A percentile compares a stretch with the other conserved stretches of the same genome.
Evolutionary conservation across 306 rosid species (phyloP).

Genomic region (Citrullus amarus): DNA sequence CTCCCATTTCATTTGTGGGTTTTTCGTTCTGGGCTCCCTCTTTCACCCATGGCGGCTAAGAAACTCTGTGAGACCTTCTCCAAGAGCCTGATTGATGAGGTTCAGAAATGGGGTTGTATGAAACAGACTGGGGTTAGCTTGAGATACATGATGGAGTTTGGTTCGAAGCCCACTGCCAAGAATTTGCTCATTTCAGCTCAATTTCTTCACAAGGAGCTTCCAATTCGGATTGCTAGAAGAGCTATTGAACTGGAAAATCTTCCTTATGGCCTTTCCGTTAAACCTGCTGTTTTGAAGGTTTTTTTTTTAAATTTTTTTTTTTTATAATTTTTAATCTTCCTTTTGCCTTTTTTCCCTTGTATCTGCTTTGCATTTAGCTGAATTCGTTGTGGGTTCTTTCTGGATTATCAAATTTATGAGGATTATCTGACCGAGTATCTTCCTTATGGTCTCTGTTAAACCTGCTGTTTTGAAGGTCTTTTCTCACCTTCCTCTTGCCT

Average conservation of each 20-base stretch:
- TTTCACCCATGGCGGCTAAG: slow-evolving; percentile 48
- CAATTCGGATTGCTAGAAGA: slow-evolving; percentile 76
- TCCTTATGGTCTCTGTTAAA: slow-evolving; percentile 64
- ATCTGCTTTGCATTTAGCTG: not conserved
- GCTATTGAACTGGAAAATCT: slow-evolving; percentile 61
- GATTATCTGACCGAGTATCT: slow-evolving; percentile 24
- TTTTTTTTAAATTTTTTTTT: too few species aligned
- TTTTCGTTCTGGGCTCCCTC: slow-evolving; percentile 18
- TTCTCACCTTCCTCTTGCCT: not conserved
- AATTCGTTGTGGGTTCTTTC: not conserved
- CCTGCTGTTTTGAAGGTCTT: slow-evolving; percentile 67
- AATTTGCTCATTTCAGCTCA: slow-evolving; percentile 65
- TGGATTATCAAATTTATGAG: slow-evolving; percentile 14
- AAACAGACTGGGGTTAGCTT: slow-evolving; percentile 76
- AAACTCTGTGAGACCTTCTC: slow-evolving; percentile 50
- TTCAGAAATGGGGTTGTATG: slow-evolving; percentile 68
- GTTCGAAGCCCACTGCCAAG: slow-evolving; percentile 34
- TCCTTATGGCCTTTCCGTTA: slow-evolving; percentile 65
- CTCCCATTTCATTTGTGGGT: too few species aligned
- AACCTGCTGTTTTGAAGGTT: slow-evolving; percentile 72
- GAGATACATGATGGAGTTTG: slow-evolving; percentile 86
- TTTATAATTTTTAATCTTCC: not conserved
- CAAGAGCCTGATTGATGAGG: slow-evolving; percentile 53
- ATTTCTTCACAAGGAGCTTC: slow-evolving; percentile 78
- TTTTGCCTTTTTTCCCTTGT: not conserved